Evolutionary conservation across 257 asterid genomes (phyloP).

Genomic region (Euphrasia confusa): DNA sequence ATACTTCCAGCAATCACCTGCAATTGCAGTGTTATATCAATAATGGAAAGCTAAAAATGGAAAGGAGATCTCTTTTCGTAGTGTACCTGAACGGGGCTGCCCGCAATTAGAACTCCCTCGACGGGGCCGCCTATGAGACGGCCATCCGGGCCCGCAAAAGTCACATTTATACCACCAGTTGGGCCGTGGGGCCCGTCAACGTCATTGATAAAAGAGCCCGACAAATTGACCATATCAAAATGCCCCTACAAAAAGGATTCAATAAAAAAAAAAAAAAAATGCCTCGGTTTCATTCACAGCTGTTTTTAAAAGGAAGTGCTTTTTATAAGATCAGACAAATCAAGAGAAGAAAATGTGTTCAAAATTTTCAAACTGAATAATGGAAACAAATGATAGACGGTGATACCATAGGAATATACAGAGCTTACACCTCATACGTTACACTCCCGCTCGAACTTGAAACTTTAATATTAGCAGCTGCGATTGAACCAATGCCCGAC

Average conservation of each 20-base stretch:
- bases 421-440: conserved; percentile 66
- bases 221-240: conserved; percentile 64
- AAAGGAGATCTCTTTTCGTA: no score
- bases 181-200: conserved; percentile 45
- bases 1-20: conserved; percentile 78
- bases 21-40: not conserved
- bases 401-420: conserved; percentile 13
- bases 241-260: conserved; percentile 47
- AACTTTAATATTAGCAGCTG: conserved; percentile 59
- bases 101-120: conserved; percentile 82
- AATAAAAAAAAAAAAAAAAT: not conserved
- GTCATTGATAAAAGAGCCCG: conserved; percentile 66
- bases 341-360: not conserved
- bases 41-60: not conserved
- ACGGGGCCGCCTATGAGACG: conserved; percentile 81
- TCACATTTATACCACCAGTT: conserved; percentile 55
- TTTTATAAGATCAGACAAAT: not conserved
- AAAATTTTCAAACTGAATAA: not conserved
- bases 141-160: conserved; percentile 80
- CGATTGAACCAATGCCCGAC: conserved; percentile 70
- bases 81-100: conserved; percentile 71
- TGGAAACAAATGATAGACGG: not conserved
- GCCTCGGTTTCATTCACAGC: conserved; percentile 10
- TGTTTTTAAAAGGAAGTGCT: not conserved
- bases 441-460: conserved; percentile 66